Evolutionary conservation across 2,329 filamentous ascomycete genomes (phyloP), one percentile per base, ranked within the genome.

Genomic region (Fusarium austroafricanum): DNA sequence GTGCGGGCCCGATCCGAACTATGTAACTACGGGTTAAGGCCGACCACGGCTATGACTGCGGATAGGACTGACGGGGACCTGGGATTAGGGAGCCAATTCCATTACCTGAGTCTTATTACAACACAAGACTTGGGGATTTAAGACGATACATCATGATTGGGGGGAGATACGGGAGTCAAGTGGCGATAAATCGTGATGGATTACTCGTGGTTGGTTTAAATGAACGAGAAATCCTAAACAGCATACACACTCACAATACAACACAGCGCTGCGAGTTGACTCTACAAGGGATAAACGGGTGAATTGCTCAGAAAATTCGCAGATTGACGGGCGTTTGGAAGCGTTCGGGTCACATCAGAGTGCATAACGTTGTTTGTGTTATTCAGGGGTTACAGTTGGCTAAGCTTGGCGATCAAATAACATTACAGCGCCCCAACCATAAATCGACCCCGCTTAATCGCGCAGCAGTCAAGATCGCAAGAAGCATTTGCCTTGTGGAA

Each of bases 401-500:
- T 44, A 39, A 49, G 37, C 51, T 66, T 51, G 50, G 46, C 44
- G 51, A 51, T 47, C 50, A 37, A 57, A 64, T 51, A 64, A 64
- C 44, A 64, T 51, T 58, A 28, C 61, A 37, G 39, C 44, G 50
- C 53, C 46, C 49, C 55, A 49, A 43, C 55, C 43, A 42, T 51
- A 58, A 46, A 51, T 65, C 40, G 43, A 66, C 65, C 65, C 65
- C 65, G 65, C 65, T 52, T 61, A 55, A 68, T 65, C 54, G 50
- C 51, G 29, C 54, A 64, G 45, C 55, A 33, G 31, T 5, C 49
- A 55, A 68, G 65, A 68, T 68, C 55, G 51, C 65, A 46, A 55
- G 51, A 65, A 53, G 40, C 50, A 61, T 68, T 65, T 56, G 42
- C 47, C 55, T 65, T 46, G 60, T 66, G 65, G 65, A 68, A 68